Base-by-base conservation (phyloP, 1,139 yeast genomes). In the Magnusiomyces suaveolens region DNA sequence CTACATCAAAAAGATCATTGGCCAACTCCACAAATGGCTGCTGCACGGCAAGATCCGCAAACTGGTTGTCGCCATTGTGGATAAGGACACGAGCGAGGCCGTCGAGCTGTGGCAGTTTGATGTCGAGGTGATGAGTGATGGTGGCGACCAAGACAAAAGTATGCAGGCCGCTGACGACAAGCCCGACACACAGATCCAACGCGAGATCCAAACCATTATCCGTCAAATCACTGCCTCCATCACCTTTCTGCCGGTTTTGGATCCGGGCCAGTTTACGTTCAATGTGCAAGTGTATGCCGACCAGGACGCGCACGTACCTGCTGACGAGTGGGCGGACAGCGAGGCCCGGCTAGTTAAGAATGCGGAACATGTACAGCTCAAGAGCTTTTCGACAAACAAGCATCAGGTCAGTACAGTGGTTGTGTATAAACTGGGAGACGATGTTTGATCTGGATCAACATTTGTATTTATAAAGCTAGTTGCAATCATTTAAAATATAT, bases 221-320 rank as follows among this genome's bases (percentile, higher is more conserved):
- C 79, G 96, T 50, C 97, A 90, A 65, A 86, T 90, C 53, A 88
- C 96, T 0, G 88, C 96, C 0, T 84, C 94, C 53, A 87, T 87
- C 1, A 82, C 96, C 0, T 88, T 88, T 65, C 74, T 90, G 53
- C 97, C 97, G 0, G 78, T 85, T 32, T 71, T 90, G 46, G 74
- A 75, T 32, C 54, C 58, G 54, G 80, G 83, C 16, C 80, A 79
- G 26, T 83, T 85, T 63, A 87, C 96, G 0, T 89, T 90, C 69
- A 89, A 87, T 64, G 95, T 90, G 0, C 73, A 89, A 57, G 96
- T 89, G 0, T 85, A 87, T 66, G 87, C 96, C 0, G 88, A 84
- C 60, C 83, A 84, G 1, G 79, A 79, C 58, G 81, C 84, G 16
- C 78, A 77, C 43, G 84, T 85, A 2, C 96, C 96, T 0, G 33